Conservation (phyloP, 2,329 filamentous ascomycete genomes). For the Myriosclerotinia duriaeana region DNA sequence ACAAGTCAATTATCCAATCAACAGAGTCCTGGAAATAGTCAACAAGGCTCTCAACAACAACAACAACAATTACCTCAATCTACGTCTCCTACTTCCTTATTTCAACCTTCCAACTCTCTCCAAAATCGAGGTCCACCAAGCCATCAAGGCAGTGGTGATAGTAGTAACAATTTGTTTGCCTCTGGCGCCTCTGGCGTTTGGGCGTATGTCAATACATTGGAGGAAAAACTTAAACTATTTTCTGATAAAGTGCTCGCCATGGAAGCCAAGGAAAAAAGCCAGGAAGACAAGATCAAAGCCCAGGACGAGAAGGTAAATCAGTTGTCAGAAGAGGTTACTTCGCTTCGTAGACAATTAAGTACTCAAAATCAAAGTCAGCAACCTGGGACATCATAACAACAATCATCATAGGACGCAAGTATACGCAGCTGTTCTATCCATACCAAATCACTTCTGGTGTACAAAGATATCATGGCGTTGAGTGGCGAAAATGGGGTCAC, state of each 20-base stretch:
- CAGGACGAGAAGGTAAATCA: constrained; percentile 35
- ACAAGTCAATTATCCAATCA: constrained; percentile 36
- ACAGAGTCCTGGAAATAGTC: constrained; percentile 29
- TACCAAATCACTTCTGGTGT: constrained; percentile 30
- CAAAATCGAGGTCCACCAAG: constrained; percentile 35
- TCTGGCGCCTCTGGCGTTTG: constrained; percentile 63
- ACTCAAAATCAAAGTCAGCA: constrained; percentile 31
- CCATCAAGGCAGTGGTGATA: constrained; percentile 48
- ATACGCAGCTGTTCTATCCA: constrained; percentile 36
- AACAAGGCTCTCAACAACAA: constrained; percentile 28
- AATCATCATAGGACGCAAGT: constrained; percentile 33
- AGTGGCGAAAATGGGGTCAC: constrained; percentile 30
- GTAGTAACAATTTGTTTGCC: constrained; percentile 67
- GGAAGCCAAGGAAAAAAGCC: constrained; percentile 39
- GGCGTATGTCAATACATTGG: constrained; percentile 70
- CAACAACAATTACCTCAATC: constrained; percentile 30
- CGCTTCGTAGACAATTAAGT: constrained; percentile 35
- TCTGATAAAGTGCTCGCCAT: constrained; percentile 48
- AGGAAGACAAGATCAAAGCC: constrained; percentile 34
- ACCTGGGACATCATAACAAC: constrained; percentile 33
- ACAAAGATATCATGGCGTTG: constrained; percentile 34
- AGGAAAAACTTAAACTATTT: constrained; percentile 55
- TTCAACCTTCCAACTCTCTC: constrained; percentile 48
- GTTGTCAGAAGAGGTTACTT: constrained; percentile 36
- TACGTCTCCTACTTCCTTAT: constrained; percentile 37